Evolutionary conservation across 2,329 filamentous ascomycete genomes (phyloP).

Genomic region (Pseudogymnoascus sp.): DNA sequence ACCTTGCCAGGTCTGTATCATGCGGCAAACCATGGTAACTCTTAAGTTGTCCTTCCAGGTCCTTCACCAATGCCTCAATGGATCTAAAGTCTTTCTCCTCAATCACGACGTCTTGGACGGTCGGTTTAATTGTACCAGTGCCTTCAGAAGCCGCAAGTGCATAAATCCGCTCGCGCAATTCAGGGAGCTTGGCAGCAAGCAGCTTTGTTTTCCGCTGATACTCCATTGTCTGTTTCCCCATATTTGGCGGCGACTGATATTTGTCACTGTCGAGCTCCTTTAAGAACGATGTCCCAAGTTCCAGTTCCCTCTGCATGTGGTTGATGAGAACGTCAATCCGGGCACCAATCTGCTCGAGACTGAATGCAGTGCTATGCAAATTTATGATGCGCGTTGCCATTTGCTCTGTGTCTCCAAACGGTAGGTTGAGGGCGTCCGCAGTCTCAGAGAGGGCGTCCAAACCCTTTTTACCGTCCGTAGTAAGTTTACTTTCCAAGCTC

Average conservation of each 20-base stretch:
- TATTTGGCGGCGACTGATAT: constrained; percentile 48
- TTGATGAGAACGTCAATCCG: constrained; percentile 50
- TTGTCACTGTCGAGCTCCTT: constrained; percentile 36
- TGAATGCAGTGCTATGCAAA: constrained; percentile 48
- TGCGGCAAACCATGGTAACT: constrained; percentile 67
- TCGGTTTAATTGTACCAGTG: constrained; percentile 28
- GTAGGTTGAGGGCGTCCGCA: constrained; percentile 36
- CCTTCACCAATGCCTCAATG: constrained; percentile 50
- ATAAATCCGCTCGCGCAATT: constrained; percentile 52
- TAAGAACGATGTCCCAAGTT: constrained; percentile 34
- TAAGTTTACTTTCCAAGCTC: constrained; percentile 48
- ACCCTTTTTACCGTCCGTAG: constrained; percentile 45
- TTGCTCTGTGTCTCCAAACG: constrained; percentile 37
- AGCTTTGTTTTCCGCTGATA: constrained; percentile 63
- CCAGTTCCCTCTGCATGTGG: constrained; percentile 47
- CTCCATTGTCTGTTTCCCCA: constrained; percentile 66
- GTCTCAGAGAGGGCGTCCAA: constrained; percentile 53
- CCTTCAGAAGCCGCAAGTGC: constrained; percentile 26
- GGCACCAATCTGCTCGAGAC: constrained; percentile 46
- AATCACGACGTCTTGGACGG: constrained; percentile 49
- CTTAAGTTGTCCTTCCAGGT: constrained; percentile 54
- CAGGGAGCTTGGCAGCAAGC: constrained; percentile 58
- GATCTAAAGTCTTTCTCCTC: constrained; percentile 53
- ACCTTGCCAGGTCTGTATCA: constrained; percentile 59
- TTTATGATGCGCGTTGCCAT: constrained; percentile 48